These are phyloP conservation scores for Ramaria sp. DNA, from an alignment of 768 basidiomycete genomes.

Conservation along the genomic window DNA sequence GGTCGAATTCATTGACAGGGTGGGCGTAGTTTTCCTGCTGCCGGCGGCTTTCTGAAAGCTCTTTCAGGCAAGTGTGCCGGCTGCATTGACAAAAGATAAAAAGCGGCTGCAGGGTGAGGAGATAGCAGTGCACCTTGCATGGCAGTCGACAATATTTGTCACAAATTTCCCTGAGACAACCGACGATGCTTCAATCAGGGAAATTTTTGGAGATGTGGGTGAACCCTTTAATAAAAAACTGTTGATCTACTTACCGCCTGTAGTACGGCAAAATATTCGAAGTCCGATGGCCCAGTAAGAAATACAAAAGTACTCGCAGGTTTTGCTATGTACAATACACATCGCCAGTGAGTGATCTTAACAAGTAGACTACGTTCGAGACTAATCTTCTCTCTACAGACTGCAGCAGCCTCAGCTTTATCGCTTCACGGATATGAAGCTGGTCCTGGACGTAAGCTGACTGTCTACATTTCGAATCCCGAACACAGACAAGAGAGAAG, in stretches of 20 bases:
- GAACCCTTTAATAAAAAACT: background rate
- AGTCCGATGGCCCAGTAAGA: conserved; percentile 96
- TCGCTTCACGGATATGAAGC: conserved; percentile 70
- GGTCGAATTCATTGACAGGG: conserved; percentile 73
- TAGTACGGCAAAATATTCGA: conserved; percentile 90
- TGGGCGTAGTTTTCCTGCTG: conserved; percentile 20
- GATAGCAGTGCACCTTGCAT: conserved; percentile 78
- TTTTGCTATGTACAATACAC: conserved; percentile 94
- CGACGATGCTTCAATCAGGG: conserved; percentile 67
- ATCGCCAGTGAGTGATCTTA: conserved; percentile 50
- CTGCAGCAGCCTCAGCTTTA: conserved; percentile 55
- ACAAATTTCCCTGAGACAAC: conserved; percentile 87
- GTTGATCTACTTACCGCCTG: conserved; percentile 1
- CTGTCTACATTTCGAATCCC: conserved; percentile 84
- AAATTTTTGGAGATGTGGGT: conserved; percentile 68
- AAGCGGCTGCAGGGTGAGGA: conserved; percentile 71
- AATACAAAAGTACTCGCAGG: conserved; percentile 81
- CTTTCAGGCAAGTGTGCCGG: conserved; percentile 64
- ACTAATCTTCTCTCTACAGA: conserved; percentile 22
- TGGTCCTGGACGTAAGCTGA: conserved; percentile 54
- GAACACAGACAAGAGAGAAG: conserved; percentile 82
- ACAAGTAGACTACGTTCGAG: background rate
- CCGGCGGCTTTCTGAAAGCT: background rate
- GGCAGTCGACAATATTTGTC: conserved; percentile 90
- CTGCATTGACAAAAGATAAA: conserved; percentile 90